Conservation (phyloP, 2,329 filamentous ascomycete species). For the Colletotrichum paranaense region DNA sequence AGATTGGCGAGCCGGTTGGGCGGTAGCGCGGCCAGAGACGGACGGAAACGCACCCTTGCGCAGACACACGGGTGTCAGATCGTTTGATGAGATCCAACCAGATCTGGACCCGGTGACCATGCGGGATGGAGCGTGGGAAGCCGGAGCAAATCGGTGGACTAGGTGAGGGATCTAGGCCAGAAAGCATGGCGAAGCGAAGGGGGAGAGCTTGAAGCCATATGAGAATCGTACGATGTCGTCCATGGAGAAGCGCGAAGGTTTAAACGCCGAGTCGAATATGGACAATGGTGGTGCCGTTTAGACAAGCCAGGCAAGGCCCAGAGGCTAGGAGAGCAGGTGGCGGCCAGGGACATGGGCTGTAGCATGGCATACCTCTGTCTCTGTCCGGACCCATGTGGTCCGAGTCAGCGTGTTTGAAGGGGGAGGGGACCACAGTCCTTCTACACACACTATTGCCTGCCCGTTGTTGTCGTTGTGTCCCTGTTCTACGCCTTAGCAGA, state of each 20-base stretch:
- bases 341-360: conserved; percentile 3
- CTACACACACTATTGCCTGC: background rate
- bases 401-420: conserved; percentile 31
- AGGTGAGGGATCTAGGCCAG: conserved; percentile 12
- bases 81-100: conserved; percentile 36
- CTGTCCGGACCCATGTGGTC: background rate
- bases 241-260: conserved; percentile 20
- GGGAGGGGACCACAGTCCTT: background rate
- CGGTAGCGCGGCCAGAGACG: conserved; percentile 18
- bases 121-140: conserved; percentile 21
- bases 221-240: conserved; percentile 30
- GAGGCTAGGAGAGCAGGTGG: background rate
- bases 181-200: conserved; percentile 25
- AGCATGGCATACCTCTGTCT: background rate
- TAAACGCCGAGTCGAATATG: conserved; percentile 12
- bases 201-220: conserved; percentile 4
- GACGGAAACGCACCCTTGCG: conserved; percentile 24
- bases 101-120: conserved; percentile 29
- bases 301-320: background rate
- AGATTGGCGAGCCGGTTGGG: conserved; percentile 32
- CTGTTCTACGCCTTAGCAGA: background rate
- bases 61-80: conserved; percentile 34
- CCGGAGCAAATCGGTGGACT: conserved; percentile 20
- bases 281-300: background rate
- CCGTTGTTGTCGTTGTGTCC: background rate